These are phyloP conservation scores for Chalciporus chontae DNA, from an alignment of 768 basidiomycete genomes.

Conservation along the genomic window DNA sequence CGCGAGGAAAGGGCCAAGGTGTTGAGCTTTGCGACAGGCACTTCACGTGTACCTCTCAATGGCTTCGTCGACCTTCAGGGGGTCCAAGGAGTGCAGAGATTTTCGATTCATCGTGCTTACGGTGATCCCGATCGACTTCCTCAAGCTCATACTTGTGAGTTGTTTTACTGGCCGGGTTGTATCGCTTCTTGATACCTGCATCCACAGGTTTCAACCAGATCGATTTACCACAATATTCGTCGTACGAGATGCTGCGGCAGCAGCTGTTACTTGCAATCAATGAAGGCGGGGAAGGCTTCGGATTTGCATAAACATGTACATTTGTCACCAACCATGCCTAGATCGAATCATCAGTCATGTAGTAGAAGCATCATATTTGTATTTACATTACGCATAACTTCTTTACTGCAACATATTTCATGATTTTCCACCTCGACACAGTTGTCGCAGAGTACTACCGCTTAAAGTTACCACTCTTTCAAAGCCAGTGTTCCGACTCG, in stretches of 20 bases:
- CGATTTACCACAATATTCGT: conserved; percentile 90
- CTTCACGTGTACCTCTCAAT: conserved; percentile 88
- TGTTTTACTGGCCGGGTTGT: background rate
- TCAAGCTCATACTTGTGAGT: conserved; percentile 86
- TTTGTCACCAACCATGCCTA: conserved; percentile 7
- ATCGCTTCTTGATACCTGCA: conserved; percentile 12
- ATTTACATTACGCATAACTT: conserved; percentile 27
- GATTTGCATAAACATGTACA: conserved; percentile 52
- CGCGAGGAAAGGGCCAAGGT: conserved; percentile 97
- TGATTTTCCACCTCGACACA: too few species aligned
- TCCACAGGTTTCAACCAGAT: conserved; percentile 86
- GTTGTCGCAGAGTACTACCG: too few species aligned
- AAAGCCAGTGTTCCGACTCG: too few species aligned
- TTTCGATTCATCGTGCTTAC: conserved; percentile 94
- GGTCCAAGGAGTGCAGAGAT: conserved; percentile 89
- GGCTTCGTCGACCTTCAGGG: conserved; percentile 96
- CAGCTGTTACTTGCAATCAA: conserved; percentile 89
- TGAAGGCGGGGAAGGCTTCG: conserved; percentile 95
- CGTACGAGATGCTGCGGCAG: conserved; percentile 93
- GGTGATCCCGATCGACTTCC: conserved; percentile 81
- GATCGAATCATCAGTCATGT: conserved; percentile 14
- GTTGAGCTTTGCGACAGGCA: conserved; percentile 92
- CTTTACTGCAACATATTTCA: conserved; percentile 4
- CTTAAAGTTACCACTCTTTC: too few species aligned
- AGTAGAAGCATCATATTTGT: conserved; percentile 36